Base-by-base conservation (phyloP, 2,329 filamentous ascomycete species). In the Aspergillus tanneri region DNA sequence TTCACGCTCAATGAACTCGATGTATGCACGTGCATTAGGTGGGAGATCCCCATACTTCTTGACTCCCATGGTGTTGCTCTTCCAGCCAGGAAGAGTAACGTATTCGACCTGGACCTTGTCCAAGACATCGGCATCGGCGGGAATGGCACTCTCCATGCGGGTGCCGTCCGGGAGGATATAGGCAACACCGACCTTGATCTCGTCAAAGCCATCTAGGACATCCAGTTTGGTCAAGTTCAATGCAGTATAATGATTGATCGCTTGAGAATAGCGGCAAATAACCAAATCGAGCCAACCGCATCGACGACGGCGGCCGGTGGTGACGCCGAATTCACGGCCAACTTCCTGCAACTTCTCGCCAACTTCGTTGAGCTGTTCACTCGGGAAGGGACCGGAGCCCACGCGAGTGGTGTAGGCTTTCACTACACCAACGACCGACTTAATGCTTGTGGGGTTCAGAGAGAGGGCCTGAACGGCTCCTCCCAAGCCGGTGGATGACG, bases 251-350 rank as follows among this genome's bases (percentile, higher is more conserved):
- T 75, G 72, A 67, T 77, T 77, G 56, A 77, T 69, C 10, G 78
- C 69, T 23, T 80, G 78, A 63, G 79, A 82, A 73, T 83, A 82
- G 61, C 81, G 80, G 57, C 82, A 72, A 12, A 85, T 73, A n/a
- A 85, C 81, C 32, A 85, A 73, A 62, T 85, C 82, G 55, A 85
- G 75, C 82, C 82, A 85, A 43, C 82, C 82, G 57, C 82, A 85
- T 52, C 82, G 79, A 28, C 82, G 77, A 58, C 76, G 78, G 40
- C 82, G 78, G 43, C 82, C 82, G 5, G 82, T 85, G 2, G 78
- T 81, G 35, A 81, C 78, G 50, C 82, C 71, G 44, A 73, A 70
- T 52, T 84, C 81, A 47, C 74, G 73, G 37, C 81, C 81, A 25
- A 80, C 66, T 36, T 64, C 60, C 58, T 84, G 81, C 23, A 84